Evolutionary conservation across 345 rosid genomes (phyloP).

Genomic region (Salix brachista): DNA sequence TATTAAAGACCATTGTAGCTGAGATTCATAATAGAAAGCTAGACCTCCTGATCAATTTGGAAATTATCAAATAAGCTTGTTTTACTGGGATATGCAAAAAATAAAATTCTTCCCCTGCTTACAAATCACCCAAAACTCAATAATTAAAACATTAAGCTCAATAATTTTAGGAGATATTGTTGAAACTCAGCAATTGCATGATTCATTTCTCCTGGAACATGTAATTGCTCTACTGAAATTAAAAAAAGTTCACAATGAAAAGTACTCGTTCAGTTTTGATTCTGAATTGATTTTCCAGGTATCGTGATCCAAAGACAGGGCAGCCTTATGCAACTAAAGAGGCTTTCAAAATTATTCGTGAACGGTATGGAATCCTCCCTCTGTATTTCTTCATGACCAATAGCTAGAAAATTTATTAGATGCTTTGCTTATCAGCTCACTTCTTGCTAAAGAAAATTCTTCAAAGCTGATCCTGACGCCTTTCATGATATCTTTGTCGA

Average conservation of each 20-base stretch:
- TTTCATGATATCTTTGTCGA: background rate
- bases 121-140: too few relatives aligned
- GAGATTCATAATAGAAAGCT: too few relatives aligned
- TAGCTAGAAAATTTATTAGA: background rate
- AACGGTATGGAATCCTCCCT: conserved; percentile 43
- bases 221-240: too few relatives aligned
- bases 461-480: background rate
- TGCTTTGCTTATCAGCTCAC: background rate
- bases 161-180: background rate
- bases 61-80: too few relatives aligned
- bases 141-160: too few relatives aligned
- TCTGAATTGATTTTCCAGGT: conserved; percentile 42
- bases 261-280: background rate
- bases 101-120: too few relatives aligned
- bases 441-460: background rate
- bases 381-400: background rate
- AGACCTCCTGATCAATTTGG: too few relatives aligned
- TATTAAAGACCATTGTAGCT: too few relatives aligned
- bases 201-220: too few relatives aligned
- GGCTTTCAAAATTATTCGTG: conserved; percentile 76
- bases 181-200: background rate
- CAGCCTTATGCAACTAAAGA: conserved; percentile 76
- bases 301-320: conserved; percentile 93
- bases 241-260: too few relatives aligned
- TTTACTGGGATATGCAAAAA: too few relatives aligned